phyloP scores from a whole-genome alignment of 345 rosid species.

The Gossypium australe region DNA sequence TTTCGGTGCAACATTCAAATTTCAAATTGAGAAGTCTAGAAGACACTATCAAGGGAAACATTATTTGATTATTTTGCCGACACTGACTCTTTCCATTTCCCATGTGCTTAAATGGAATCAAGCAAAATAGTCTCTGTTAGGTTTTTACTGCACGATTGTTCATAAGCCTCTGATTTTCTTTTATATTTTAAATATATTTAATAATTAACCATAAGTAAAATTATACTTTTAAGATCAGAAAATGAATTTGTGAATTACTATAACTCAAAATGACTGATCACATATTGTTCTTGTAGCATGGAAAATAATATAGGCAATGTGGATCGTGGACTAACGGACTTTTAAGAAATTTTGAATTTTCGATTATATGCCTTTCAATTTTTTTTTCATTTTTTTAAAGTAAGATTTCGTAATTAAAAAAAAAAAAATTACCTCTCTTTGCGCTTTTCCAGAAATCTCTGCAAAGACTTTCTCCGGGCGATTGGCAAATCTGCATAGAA shows the following conservation, averaged over 20 bases:
- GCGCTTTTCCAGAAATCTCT: slow-evolving; percentile 86
- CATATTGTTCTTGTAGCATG: neutral
- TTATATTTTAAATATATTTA: too few relatives aligned
- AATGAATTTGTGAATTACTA: too few relatives aligned
- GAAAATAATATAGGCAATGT: neutral
- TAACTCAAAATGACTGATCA: too few relatives aligned
- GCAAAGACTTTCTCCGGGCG: slow-evolving; percentile 63
- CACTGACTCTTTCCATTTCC: neutral
- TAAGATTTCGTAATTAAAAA: neutral
- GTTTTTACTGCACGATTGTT: neutral
- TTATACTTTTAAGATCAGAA: too few relatives aligned
- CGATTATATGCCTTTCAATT: neutral
- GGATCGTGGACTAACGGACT: neutral
- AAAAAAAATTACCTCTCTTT: slow-evolving; percentile 60
- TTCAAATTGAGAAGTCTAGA: neutral
- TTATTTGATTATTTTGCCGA: neutral
- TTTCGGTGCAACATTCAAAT: neutral
- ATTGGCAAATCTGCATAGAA: slow-evolving; percentile 58
- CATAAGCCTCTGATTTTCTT: too few relatives aligned
- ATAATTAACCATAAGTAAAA: too few relatives aligned
- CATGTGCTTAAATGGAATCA: neutral
- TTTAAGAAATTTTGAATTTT: neutral
- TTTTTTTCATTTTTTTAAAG: neutral
- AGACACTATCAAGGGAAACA: neutral
- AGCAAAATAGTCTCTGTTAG: neutral